These are phyloP conservation scores for Trametes maxima DNA, from an alignment of 768 basidiomycete genomes.

Conservation along the genomic window DNA sequence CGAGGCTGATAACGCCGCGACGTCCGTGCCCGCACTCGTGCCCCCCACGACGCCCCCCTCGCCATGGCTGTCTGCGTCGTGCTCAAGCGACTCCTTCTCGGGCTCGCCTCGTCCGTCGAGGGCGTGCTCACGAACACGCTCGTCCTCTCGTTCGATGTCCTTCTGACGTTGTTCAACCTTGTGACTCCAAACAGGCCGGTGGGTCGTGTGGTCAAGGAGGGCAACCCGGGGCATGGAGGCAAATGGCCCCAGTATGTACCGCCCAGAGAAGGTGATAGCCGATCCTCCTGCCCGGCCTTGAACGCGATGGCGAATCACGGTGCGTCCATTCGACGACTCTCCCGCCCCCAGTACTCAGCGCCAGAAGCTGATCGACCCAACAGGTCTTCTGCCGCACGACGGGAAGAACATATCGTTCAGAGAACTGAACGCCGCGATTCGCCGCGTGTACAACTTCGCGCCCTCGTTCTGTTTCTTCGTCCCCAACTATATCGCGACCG, in stretches of 20 bases:
- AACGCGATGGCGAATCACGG: conserved; percentile 88
- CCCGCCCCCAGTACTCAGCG: neutral
- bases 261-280: conserved; percentile 63
- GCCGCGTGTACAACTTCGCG: conserved; percentile 68
- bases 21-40: neutral
- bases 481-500: conserved; percentile 57
- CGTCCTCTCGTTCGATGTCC: conserved; percentile 54
- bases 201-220: conserved; percentile 25
- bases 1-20: too few species aligned
- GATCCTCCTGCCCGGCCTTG: conserved; percentile 72
- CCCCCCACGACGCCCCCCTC: neutral
- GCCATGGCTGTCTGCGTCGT: conserved; percentile 16
- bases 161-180: conserved; percentile 53
- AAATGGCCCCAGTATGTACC: conserved; percentile 69
- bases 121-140: conserved; percentile 7
- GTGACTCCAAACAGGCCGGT: conserved; percentile 48
- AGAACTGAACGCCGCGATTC: conserved; percentile 45
- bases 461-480: conserved; percentile 70
- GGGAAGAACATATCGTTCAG: conserved; percentile 72
- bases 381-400: conserved; percentile 47
- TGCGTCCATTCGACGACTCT: conserved; percentile 30
- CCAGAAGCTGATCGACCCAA: neutral
- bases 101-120: conserved; percentile 10
- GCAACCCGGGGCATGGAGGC: conserved; percentile 51
- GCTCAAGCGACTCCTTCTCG: conserved; percentile 15